These are phyloP conservation scores for Aeschynomene evenia DNA, from an alignment of 306 rosid genomes.

Conservation along the genomic window DNA sequence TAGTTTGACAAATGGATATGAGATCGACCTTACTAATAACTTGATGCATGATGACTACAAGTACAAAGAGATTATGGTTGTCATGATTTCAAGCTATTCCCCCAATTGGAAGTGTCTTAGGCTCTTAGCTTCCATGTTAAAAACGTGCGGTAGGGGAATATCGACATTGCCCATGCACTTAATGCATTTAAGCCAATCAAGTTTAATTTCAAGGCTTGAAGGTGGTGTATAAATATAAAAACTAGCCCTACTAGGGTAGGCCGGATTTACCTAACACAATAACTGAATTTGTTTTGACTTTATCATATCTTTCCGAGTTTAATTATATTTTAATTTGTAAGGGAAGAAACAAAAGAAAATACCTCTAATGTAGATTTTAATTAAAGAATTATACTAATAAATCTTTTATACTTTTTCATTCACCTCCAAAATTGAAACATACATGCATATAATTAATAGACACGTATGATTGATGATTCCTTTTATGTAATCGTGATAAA, in stretches of 20 bases:
- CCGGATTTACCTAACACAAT: slow-evolving; percentile 36
- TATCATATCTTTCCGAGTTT: no score
- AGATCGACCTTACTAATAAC: background rate
- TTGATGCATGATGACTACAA: background rate
- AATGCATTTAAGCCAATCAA: slow-evolving; percentile 27
- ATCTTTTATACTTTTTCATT: no score
- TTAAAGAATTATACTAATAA: no score
- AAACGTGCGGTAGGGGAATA: slow-evolving; percentile 36
- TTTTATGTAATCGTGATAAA: no score
- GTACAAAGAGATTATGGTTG: slow-evolving; percentile 26
- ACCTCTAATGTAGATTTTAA: no score
- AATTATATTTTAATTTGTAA: no score
- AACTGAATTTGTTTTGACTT: slow-evolving; percentile 26
- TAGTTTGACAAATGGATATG: slow-evolving; percentile 20
- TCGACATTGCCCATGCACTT: slow-evolving; percentile 50
- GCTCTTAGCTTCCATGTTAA: slow-evolving; percentile 39
- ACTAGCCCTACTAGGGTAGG: slow-evolving; percentile 26
- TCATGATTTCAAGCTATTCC: slow-evolving; percentile 5
- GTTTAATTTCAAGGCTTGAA: background rate
- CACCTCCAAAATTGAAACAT: no score
- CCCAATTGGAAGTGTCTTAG: background rate
- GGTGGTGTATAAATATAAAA: background rate
- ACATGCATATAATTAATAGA: no score
- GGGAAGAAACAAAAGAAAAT: no score
- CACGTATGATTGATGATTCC: no score